phyloP scores from a whole-genome alignment of 345 rosid species.

The Lagerstroemia speciosa region DNA sequence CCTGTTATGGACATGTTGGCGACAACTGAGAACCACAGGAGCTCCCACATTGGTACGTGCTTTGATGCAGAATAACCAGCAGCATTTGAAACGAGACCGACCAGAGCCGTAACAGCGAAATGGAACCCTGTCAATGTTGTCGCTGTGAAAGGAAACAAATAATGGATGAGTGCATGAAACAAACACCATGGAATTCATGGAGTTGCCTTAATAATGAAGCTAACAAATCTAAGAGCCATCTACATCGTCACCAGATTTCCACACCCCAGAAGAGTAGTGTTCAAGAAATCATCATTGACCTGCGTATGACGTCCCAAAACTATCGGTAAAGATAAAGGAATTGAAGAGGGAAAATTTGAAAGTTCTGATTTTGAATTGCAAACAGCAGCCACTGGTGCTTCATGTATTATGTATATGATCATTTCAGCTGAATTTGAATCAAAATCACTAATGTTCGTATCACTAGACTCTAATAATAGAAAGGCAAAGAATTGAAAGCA shows the following conservation, averaged over 20 bases:
- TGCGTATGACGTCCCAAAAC: not conserved
- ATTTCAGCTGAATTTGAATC: conserved; percentile 1
- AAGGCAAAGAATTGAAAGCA: not conserved
- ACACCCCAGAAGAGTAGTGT: not conserved
- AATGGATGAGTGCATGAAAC: not conserved
- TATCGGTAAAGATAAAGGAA: not conserved
- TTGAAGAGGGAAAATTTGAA: not conserved
- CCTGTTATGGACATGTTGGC: conserved; percentile 80
- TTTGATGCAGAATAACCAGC: conserved; percentile 68
- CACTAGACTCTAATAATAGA: not conserved
- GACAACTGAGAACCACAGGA: conserved; percentile 81
- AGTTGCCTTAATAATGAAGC: not conserved
- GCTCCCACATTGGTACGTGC: conserved; percentile 92
- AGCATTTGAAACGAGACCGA: conserved; percentile 82
- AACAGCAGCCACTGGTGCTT: not conserved
- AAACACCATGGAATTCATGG: not conserved
- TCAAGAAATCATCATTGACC: not conserved
- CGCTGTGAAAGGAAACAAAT: conserved; percentile 28
- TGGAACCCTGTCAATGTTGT: conserved; percentile 93
- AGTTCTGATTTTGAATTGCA: not conserved
- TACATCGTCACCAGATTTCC: not conserved
- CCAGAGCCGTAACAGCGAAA: conserved; percentile 73
- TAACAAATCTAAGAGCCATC: not conserved
- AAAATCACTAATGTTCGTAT: not conserved
- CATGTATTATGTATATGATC: not conserved